Conservation (phyloP, 2,329 filamentous ascomycete genomes). For the Neopestalotiopsis sp. region DNA sequence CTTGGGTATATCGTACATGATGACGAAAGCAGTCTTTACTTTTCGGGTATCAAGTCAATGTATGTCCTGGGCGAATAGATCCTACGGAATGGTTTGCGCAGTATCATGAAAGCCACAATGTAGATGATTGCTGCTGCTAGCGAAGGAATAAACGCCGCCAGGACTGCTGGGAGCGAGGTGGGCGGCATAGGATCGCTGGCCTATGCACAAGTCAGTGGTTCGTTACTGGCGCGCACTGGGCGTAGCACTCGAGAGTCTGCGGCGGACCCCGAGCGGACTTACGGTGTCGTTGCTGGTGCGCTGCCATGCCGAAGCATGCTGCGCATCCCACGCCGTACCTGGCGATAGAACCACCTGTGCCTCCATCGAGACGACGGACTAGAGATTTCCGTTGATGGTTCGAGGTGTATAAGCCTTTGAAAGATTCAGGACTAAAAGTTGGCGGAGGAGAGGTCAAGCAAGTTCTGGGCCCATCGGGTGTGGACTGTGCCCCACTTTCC, state of each 20-base stretch:
- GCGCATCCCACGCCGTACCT: not conserved
- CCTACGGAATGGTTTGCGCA: conserved; percentile 25
- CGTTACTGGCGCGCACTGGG: not conserved
- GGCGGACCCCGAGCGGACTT: not conserved
- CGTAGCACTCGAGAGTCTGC: too few relatives aligned
- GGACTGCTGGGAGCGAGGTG: conserved; percentile 12
- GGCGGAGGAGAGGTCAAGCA: too few relatives aligned
- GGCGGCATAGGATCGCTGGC: conserved; percentile 6
- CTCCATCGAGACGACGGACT: not conserved
- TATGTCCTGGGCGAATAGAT: conserved; percentile 29
- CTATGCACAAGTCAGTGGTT: not conserved
- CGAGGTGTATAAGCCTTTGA: not conserved
- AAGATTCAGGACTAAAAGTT: too few relatives aligned
- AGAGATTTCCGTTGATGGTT: not conserved
- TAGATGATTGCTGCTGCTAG: conserved; percentile 24
- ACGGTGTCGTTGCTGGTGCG: not conserved
- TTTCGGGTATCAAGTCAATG: conserved; percentile 28
- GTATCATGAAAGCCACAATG: conserved; percentile 24
- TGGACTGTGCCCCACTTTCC: too few relatives aligned
- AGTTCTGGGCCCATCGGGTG: too few relatives aligned
- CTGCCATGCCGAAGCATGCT: not conserved
- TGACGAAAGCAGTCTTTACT: conserved; percentile 18
- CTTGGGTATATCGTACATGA: not conserved
- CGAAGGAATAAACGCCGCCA: conserved; percentile 25
- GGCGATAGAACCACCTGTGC: conserved; percentile 7